Evolutionary conservation across 192 early-diverging fungal species (phyloP).

Genomic region (Rhizophagus clarus): DNA sequence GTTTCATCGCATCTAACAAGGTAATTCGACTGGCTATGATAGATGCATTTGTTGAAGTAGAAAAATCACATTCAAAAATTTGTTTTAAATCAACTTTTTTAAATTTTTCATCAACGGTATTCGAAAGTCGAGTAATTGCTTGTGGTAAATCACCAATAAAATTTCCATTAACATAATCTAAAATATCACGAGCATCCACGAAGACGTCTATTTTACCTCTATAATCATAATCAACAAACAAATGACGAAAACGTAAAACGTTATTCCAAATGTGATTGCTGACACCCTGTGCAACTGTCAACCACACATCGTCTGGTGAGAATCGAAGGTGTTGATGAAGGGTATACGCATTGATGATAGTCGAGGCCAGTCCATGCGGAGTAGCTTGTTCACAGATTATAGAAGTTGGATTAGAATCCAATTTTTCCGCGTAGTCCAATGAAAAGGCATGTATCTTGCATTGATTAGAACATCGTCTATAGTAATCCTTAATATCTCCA

Average conservation of each 20-base stretch:
- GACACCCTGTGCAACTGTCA: constrained; percentile 27
- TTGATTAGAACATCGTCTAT: neutral
- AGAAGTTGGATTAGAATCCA: neutral
- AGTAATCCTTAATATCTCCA: neutral
- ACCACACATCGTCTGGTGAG: constrained; percentile 31
- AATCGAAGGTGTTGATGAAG: constrained; percentile 24
- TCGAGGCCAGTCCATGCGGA: constrained; percentile 11
- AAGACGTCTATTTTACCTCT: neutral
- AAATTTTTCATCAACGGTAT: neutral
- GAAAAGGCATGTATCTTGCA: neutral
- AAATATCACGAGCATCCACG: neutral
- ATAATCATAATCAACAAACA: constrained; percentile 23
- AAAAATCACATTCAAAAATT: constrained; percentile 24
- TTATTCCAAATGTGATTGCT: constrained; percentile 5
- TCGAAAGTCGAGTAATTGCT: neutral
- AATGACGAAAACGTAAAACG: neutral
- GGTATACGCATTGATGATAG: constrained; percentile 24
- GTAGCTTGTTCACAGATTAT: neutral
- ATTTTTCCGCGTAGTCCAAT: neutral
- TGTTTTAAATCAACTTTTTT: constrained; percentile 22
- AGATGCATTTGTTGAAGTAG: constrained; percentile 15
- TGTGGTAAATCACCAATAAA: constrained; percentile 15
- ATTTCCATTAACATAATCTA: neutral
- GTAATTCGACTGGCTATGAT: constrained; percentile 19
- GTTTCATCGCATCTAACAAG: constrained; percentile 24